Evolutionary conservation across 2,329 filamentous ascomycete genomes (phyloP), one percentile per base, ranked within the genome.

Genomic region (Sclerotinia sclerotiorum): DNA sequence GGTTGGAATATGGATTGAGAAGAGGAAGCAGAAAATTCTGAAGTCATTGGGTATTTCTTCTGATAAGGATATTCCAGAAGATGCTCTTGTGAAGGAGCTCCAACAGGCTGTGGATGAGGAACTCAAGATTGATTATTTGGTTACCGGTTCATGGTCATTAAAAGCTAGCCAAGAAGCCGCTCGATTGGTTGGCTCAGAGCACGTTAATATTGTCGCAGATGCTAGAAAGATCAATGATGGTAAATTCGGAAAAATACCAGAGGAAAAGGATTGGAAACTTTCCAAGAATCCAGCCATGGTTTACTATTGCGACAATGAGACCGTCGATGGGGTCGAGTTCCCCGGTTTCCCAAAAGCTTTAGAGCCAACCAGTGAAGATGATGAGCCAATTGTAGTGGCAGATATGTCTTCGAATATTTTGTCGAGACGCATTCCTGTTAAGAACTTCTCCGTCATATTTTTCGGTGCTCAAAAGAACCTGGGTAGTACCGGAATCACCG

Each of bases 361-460:
- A 32, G 85, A 86, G 61, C 80, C 85, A 15, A 79, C 79, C 8
- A 79, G 83, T 1, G 85, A 88, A 62, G 88, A 88, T 11, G 85
- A 89, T 63, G 87, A 88, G 44, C 88, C 89, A 0, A 86, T 97
- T 69, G 90, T 98, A 7, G 90, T 97, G 6, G 93, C 92, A 27
- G 94, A 98, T 79, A 97, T 98, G 91, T 91, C 87, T 58, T 97
- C 92, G 69, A 98, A 97, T 79, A 97, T 98, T 77, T 87, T 98
- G 64, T 93, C 92, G 58, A 84, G 93, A 55, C 85, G 84, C 71
- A 85, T 97, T 32, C 89, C 94, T 46, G 85, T 96, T 60, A 84
- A 83, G 73, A 94, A 95, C 77, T 97, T 90, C 80, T 90, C 89
- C 0, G 83, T 90, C 73, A 90, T 98, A 77, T 97, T 97, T 81